phyloP scores from a whole-genome alignment of 2,329 filamentous ascomycete genomes.

The Biscogniauxia mediterranea region DNA sequence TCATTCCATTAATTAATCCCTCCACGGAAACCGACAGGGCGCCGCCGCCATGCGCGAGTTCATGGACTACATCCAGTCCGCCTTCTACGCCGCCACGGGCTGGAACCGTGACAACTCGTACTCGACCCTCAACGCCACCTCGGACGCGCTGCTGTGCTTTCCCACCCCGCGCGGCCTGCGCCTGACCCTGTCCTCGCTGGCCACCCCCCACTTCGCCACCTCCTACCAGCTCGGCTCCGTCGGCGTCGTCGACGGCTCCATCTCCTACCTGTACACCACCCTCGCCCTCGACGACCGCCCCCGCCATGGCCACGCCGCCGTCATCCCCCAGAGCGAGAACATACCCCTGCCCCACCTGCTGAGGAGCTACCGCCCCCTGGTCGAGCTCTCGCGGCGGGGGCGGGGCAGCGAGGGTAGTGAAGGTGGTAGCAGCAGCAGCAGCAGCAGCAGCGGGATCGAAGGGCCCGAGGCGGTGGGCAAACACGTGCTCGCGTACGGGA shows the following conservation, averaged over 20 bases:
- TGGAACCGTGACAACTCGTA: slow-evolving; percentile 95
- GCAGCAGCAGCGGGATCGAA: no score
- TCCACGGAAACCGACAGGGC: no score
- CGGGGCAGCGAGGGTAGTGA: slow-evolving; percentile 2
- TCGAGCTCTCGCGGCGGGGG: slow-evolving; percentile 48
- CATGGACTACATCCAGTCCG: slow-evolving; percentile 94
- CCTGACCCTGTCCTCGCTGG: slow-evolving; percentile 85
- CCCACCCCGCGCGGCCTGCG: slow-evolving; percentile 80
- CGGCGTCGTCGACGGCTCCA: slow-evolving; percentile 91
- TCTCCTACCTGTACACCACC: slow-evolving; percentile 94
- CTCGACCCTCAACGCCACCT: slow-evolving; percentile 77
- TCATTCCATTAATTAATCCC: no score
- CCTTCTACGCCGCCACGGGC: slow-evolving; percentile 80
- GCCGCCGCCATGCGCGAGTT: slow-evolving; percentile 76
- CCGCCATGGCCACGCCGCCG: slow-evolving; percentile 12
- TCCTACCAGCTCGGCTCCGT: slow-evolving; percentile 89
- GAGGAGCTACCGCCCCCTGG: slow-evolving; percentile 77
- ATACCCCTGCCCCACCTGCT: slow-evolving; percentile 78
- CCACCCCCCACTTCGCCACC: slow-evolving; percentile 89
- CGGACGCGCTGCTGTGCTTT: slow-evolving; percentile 85
- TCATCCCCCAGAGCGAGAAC: slow-evolving; percentile 66
- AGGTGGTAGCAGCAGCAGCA: no score
- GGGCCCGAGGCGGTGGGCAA: slow-evolving; percentile 28
- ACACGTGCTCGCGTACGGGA: slow-evolving; percentile 68
- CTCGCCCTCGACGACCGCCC: slow-evolving; percentile 62